phyloP scores from a whole-genome alignment of 164 flowering plant genomes.

The Pachysandra terminalis region DNA sequence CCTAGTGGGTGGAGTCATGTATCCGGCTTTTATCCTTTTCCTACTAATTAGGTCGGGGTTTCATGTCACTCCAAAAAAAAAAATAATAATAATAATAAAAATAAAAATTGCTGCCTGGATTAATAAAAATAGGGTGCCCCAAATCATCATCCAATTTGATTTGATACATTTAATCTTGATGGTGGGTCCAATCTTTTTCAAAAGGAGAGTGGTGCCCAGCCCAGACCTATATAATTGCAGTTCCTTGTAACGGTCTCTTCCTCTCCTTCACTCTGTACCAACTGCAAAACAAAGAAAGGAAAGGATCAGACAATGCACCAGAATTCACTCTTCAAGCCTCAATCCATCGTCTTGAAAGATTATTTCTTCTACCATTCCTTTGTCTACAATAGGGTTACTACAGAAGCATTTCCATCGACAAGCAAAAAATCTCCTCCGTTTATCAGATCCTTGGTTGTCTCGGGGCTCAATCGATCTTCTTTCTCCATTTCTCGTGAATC shows the following conservation, averaged over 20 bases:
- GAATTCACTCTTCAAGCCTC: slow-evolving; percentile 9
- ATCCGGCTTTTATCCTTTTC: too few relatives aligned
- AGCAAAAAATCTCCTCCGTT: slow-evolving; percentile 3
- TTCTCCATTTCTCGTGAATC: background rate
- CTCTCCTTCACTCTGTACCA: slow-evolving; percentile 1
- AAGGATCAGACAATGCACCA: slow-evolving; percentile 16
- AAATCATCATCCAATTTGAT: too few relatives aligned
- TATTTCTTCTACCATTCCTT: background rate
- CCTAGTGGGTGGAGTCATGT: too few relatives aligned
- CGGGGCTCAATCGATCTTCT: background rate
- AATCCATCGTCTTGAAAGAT: background rate
- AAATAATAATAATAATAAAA: too few relatives aligned
- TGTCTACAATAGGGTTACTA: background rate
- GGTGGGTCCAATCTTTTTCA: too few relatives aligned
- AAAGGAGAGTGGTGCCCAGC: background rate
- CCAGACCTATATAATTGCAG: background rate
- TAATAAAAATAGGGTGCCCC: too few relatives aligned
- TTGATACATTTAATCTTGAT: too few relatives aligned
- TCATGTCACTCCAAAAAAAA: too few relatives aligned
- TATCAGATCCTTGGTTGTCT: background rate
- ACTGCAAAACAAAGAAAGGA: background rate
- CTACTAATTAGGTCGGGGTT: too few relatives aligned
- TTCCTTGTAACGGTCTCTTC: slow-evolving; percentile 3
- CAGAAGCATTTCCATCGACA: background rate
- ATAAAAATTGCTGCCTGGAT: too few relatives aligned